Percentiles rank a stretch among this genome's conserved stretches.
phyloP scores from a whole-genome alignment of 2,329 filamentous ascomycete genomes.

The Ceratocystis cacaofunesta region DNA sequence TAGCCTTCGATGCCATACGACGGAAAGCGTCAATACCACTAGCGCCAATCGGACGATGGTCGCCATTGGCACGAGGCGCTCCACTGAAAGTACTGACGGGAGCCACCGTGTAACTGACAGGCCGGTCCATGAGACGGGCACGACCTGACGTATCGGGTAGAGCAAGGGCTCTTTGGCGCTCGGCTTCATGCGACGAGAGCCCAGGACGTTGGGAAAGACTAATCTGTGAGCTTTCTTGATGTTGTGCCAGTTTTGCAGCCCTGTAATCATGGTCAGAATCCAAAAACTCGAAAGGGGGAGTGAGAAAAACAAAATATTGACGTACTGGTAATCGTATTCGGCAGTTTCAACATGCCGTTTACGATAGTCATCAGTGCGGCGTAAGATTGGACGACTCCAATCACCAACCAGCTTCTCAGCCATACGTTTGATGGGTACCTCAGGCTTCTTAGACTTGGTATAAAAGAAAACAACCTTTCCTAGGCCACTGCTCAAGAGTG shows the following conservation, averaged over 20 bases:
- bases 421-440: slow-evolving; percentile 79
- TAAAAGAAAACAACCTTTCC: slow-evolving; percentile 96
- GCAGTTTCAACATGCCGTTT: slow-evolving; percentile 56
- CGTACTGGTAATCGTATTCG: slow-evolving; percentile 49
- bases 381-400: slow-evolving; percentile 89
- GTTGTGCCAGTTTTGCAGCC: slow-evolving; percentile 39
- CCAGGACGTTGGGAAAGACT: slow-evolving; percentile 36
- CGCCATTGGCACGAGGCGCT: slow-evolving; percentile 24
- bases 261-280: slow-evolving; percentile 23
- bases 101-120: slow-evolving; percentile 44
- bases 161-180: slow-evolving; percentile 44
- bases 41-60: slow-evolving; percentile 46
- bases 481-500: slow-evolving; percentile 77
- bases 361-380: slow-evolving; percentile 87
- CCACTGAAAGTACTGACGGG: slow-evolving; percentile 48
- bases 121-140: slow-evolving; percentile 39
- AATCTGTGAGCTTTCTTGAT: slow-evolving; percentile 34
- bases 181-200: slow-evolving; percentile 32
- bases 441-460: slow-evolving; percentile 82
- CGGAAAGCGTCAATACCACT: slow-evolving; percentile 49
- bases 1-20: slow-evolving; percentile 49
- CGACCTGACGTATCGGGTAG: slow-evolving; percentile 41
- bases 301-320: slow-evolving; percentile 18
- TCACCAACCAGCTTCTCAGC: slow-evolving; percentile 86
- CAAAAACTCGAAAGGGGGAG: slow-evolving; percentile 9